A percentile compares a stretch with the other conserved stretches of the same genome.
phyloP scores from a whole-genome alignment of 371 early-diverging fungal genomes.

The Rozella allomycis region DNA sequence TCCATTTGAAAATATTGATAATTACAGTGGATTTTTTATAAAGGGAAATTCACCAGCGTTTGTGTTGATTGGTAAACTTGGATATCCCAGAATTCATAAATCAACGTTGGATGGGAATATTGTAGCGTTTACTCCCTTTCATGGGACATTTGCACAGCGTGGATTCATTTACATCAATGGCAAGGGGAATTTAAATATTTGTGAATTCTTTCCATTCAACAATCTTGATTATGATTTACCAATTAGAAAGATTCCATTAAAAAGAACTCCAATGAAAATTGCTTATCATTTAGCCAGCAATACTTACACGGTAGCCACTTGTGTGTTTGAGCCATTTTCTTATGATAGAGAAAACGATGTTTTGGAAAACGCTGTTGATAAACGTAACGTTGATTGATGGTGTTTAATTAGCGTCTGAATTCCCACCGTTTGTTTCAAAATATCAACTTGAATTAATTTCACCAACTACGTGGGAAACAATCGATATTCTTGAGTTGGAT shows the following conservation, averaged over 20 bases:
- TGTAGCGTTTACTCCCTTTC: conserved; percentile 50
- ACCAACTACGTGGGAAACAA: conserved; percentile 83
- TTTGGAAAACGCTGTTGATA: conserved; percentile 2
- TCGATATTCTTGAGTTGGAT: conserved; percentile 52
- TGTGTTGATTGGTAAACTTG: no score
- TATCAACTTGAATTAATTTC: conserved; percentile 66
- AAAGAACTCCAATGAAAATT: conserved; percentile 46
- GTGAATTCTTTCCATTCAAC: conserved; percentile 42
- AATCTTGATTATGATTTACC: conserved; percentile 70
- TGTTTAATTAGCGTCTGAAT: conserved; percentile 4
- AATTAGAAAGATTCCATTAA: conserved; percentile 45
- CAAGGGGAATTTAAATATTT: conserved; percentile 33
- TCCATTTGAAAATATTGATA: no score
- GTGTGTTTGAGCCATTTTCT: conserved; percentile 33
- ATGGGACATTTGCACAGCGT: conserved; percentile 42
- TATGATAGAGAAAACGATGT: conserved; percentile 1
- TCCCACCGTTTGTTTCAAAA: conserved; percentile 36
- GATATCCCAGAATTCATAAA: no score
- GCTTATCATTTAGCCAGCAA: conserved; percentile 57
- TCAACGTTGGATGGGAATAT: conserved; percentile 40
- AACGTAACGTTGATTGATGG: conserved; percentile 8
- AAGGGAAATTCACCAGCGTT: no score
- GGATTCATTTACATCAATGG: conserved; percentile 43
- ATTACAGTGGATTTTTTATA: no score
- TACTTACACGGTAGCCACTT: conserved; percentile 52